Evolutionary conservation across 2,329 filamentous ascomycete species (phyloP), one percentile per base, ranked within the genome.

Genomic region (Hypoxylon sp.): DNA sequence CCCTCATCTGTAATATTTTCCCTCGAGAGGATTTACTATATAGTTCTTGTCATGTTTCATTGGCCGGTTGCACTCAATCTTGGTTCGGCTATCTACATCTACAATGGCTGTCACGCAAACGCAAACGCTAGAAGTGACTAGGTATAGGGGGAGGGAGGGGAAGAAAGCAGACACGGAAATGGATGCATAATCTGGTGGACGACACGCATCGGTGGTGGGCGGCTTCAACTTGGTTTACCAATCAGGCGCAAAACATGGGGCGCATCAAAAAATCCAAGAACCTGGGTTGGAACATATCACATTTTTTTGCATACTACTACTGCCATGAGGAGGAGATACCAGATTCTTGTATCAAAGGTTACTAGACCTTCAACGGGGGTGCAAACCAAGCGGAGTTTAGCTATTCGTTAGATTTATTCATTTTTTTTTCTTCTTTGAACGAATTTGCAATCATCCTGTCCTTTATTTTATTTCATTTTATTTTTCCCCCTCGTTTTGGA

Each of bases 331-430:
- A 66, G 67, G 71, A 73, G 70, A 73, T 71, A 71, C 71, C 71
- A 70, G 66, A 66, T 66, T 67, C 31, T 65, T 70, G 58, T 65
- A 70, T 70, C 65, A 58, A 67, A 64, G 71, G 69, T 73, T 73
- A 67, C 50, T 70, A 72, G 71, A 70, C 70, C 70, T 70, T 58
- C 31, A 13, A 44, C 44, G 24, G 58, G 48, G 59, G 48, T 67
- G 65, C 65, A 59, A 63, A 60, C 53, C 37, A 53, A 19, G 48
- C 54, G 63, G 64, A 65, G 63, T 58, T 63, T 31, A 56, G 50
- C 35, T 51, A 42, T 42, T 55, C 39, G 22, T 22, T 50, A 31
- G 35, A 19, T 56, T 14, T 22, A 22, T 22, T n/a, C n/a, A n/a
- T n/a, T n/a, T n/a, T n/a, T n/a, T 26, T 29, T 42, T 42, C 51